Base-by-base conservation (phyloP, 768 basidiomycete genomes). In the Cantharellus anzutake region DNA sequence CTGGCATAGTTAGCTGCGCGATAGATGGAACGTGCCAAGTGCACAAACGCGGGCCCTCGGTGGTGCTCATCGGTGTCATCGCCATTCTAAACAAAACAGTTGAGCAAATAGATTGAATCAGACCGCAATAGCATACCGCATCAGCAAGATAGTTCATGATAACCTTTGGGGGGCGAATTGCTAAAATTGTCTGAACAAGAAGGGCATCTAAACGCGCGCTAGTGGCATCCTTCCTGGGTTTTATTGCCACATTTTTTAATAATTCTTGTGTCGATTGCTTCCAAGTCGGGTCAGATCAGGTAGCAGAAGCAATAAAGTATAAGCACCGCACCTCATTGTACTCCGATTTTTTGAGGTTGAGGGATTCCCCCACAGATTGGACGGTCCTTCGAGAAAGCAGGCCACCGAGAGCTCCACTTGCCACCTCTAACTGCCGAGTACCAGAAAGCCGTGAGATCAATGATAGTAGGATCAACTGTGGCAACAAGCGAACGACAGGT, bases 21-120 rank as follows among this genome's bases (percentile, higher is more conserved):
- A 70, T 96, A 97, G 3, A 90, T 68, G 7, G 71, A 68, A 39
- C 80, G 77, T 70, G 82, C 76, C 60, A 90, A 73, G n/a, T 69
- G 65, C 34, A 83, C 74, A 65, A 82, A 89, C 37, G 68, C 71
- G 20, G 69, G 62, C 11, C 71, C 70, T 20, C 68, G 60, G 11
- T 67, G 65, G 44, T 65, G 63, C 52, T 63, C 60, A 7, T 57
- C 44, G 42, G 52, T 11, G 44, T 11, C 44, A 48, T 48, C 44
- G 11, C 29, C 44, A 48, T 48, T 41, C 56, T 58, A 42, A 5
- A 64, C 34, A 55, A 34, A 34, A 34, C 11, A 7, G 7, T 55
- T 35, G 7, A 35, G 52, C 11, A 7, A 55, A 35, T n/a, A 48
- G 11, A 48, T 11, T 48, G 44, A 48, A 48, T 11, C 29, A 48